Evolutionary conservation across 2,329 filamentous ascomycete species (phyloP).

Genomic region (Colletotrichum lini): DNA sequence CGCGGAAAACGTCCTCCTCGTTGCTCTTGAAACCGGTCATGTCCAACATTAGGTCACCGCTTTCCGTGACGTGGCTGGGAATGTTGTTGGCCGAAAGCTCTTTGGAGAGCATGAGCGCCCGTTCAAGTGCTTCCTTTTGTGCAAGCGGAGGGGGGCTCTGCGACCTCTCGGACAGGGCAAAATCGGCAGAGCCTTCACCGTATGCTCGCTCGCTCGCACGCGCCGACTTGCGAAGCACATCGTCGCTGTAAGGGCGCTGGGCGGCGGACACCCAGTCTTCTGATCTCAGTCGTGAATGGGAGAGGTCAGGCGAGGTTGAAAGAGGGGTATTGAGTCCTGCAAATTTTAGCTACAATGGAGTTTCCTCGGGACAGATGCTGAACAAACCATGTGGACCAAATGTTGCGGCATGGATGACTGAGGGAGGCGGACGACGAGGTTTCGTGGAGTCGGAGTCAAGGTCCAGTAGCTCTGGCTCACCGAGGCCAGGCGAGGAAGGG

Average conservation of each 20-base stretch:
- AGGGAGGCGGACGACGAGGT: constrained; percentile 61
- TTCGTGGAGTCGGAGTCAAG: constrained; percentile 66
- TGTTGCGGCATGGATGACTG: constrained; percentile 55
- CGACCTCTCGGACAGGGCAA: constrained; percentile 70
- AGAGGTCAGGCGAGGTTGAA: constrained; percentile 67
- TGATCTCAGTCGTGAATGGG: constrained; percentile 61
- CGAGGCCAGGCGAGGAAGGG: constrained; percentile 62
- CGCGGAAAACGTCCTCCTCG: constrained; percentile 91
- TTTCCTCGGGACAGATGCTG: background rate
- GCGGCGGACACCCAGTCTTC: constrained; percentile 65
- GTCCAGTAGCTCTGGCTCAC: constrained; percentile 80
- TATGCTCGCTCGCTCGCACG: constrained; percentile 54
- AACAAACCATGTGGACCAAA: constrained; percentile 51
- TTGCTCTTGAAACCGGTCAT: constrained; percentile 98
- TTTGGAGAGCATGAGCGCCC: constrained; percentile 87
- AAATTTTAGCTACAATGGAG: background rate
- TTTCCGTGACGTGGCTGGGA: constrained; percentile 90
- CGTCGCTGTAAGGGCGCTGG: constrained; percentile 68
- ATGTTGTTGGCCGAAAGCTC: constrained; percentile 93
- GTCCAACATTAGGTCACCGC: constrained; percentile 95
- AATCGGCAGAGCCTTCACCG: constrained; percentile 54
- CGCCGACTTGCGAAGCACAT: constrained; percentile 64
- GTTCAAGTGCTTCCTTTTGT: constrained; percentile 81
- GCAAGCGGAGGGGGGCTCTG: constrained; percentile 83
- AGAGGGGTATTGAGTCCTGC: constrained; percentile 67